Evolutionary conservation across 2,329 filamentous ascomycete species (phyloP).

Genomic region (Talaromyces sp.): DNA sequence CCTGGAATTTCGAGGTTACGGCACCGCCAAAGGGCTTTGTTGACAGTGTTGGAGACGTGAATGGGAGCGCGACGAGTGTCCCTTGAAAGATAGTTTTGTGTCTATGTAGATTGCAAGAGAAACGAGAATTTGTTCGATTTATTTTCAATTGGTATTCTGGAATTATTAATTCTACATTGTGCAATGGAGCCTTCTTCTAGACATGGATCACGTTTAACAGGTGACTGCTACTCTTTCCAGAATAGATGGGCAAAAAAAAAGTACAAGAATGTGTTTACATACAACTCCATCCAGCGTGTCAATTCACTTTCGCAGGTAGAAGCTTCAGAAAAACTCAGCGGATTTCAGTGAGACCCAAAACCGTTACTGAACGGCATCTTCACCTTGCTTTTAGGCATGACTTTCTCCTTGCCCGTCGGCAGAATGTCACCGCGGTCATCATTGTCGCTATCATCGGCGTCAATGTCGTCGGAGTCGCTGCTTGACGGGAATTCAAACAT

Average conservation of each 20-base stretch:
- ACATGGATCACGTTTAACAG: not conserved
- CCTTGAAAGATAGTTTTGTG: conserved; percentile 15
- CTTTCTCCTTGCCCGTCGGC: conserved; percentile 18
- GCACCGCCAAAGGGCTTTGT: conserved; percentile 29
- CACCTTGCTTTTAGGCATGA: conserved; percentile 1
- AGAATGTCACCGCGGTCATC: conserved; percentile 19
- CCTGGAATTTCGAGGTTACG: conserved; percentile 57
- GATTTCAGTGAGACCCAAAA: not conserved
- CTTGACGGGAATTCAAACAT: not conserved
- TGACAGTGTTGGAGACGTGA: conserved; percentile 5
- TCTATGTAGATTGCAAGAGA: not conserved
- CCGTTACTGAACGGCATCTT: not conserved
- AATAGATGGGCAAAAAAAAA: not conserved
- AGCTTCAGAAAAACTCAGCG: not conserved
- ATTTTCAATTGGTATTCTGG: not conserved
- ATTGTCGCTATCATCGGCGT: conserved; percentile 12
- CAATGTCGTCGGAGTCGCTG: not conserved
- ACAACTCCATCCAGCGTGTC: not conserved
- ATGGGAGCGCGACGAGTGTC: conserved; percentile 20
- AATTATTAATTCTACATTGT: not conserved
- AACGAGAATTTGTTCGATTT: not conserved
- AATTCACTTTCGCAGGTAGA: not conserved
- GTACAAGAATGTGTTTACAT: not conserved
- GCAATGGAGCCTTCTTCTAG: not conserved
- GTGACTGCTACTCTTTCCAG: not conserved